These are phyloP conservation scores for Tricholoma saponaceum DNA, from an alignment of 768 basidiomycete genomes.

Conservation along the genomic window DNA sequence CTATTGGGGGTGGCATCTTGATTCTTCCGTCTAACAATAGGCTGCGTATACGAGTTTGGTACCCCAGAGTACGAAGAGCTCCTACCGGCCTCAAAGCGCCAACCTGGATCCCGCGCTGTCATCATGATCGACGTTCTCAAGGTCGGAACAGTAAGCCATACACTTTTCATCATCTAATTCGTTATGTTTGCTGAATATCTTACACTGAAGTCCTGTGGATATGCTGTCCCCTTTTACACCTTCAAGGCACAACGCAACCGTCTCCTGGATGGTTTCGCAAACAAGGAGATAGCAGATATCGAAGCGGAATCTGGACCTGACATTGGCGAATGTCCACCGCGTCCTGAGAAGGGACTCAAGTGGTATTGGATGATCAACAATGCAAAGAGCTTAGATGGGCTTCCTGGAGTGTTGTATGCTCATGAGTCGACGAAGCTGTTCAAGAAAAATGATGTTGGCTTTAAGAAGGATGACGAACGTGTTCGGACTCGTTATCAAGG, in stretches of 20 bases:
- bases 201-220: conserved; percentile 57
- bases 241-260: conserved; percentile 53
- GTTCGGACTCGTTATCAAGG: background rate
- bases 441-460: background rate
- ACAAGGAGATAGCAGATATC: conserved; percentile 39
- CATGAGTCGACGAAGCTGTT: conserved; percentile 12
- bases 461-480: conserved; percentile 1
- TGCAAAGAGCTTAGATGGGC: conserved; percentile 48
- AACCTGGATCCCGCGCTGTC: conserved; percentile 54
- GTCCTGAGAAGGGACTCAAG: conserved; percentile 39
- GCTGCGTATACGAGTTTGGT: conserved; percentile 58
- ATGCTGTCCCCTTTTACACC: conserved; percentile 55
- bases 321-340: conserved; percentile 8
- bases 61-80: conserved; percentile 54
- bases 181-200: background rate
- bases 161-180: background rate
- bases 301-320: conserved; percentile 11
- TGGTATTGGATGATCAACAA: conserved; percentile 54
- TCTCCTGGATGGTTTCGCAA: conserved; percentile 41
- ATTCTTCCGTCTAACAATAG: conserved; percentile 27
- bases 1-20: background rate
- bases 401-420: conserved; percentile 41
- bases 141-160: conserved; percentile 40
- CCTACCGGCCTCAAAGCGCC: conserved; percentile 41
- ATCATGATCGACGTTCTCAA: conserved; percentile 60